These are phyloP conservation scores for Quercus tomentella DNA, from an alignment of 331 rosid species.

Conservation along the genomic window DNA sequence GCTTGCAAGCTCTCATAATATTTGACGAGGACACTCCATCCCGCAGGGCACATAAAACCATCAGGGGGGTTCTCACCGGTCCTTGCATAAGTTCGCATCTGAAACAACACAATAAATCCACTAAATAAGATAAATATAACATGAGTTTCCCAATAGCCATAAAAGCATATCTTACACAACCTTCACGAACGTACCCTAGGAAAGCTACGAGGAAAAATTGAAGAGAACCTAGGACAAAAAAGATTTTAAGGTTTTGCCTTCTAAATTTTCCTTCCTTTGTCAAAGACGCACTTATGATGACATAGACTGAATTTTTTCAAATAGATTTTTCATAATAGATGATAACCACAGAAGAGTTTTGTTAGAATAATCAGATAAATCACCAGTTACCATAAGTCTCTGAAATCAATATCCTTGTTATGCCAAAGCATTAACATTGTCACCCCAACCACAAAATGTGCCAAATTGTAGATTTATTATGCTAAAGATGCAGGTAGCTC, in stretches of 20 bases:
- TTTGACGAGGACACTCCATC: constrained; percentile 89
- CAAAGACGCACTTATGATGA: background rate
- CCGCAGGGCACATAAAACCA: constrained; percentile 95
- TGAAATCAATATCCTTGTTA: background rate
- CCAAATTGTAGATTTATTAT: background rate
- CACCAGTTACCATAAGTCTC: background rate
- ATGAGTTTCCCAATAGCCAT: background rate
- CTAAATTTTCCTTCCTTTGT: background rate
- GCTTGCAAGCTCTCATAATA: constrained; percentile 80
- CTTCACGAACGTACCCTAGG: background rate
- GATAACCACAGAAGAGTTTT: background rate
- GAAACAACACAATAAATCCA: constrained; percentile 8
- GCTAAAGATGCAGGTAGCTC: constrained; percentile 1
- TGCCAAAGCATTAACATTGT: background rate
- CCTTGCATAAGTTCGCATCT: constrained; percentile 91
- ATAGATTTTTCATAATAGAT: background rate
- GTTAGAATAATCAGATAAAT: background rate
- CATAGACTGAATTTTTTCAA: background rate
- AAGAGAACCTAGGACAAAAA: background rate
- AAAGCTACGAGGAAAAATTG: background rate
- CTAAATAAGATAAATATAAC: background rate
- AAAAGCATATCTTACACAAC: background rate
- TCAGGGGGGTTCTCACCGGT: constrained; percentile 90
- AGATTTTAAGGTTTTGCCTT: background rate
- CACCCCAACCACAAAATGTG: background rate